Base-by-base conservation (phyloP, 2,329 filamentous ascomycete genomes). In the Blastomyces gilchristii region DNA sequence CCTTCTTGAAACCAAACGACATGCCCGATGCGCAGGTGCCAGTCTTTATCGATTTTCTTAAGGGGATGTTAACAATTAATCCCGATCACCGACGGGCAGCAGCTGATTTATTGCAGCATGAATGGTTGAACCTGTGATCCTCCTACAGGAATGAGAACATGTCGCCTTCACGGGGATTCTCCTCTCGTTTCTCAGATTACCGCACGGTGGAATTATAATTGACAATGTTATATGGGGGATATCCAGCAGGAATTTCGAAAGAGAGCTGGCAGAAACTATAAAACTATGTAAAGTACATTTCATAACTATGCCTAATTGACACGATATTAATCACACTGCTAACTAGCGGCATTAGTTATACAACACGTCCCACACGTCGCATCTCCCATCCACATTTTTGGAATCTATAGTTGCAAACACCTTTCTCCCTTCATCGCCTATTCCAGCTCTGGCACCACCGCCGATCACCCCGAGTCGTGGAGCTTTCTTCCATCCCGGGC, bases 1-100 rank as follows among this genome's bases (percentile, higher is more conserved):
- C 69, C 22, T 71, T 71, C 41, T 45, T 66, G 11, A 69, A 66
- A 49, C 69, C 71, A n/a, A 28, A 28, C 25, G 69, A 70, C 59
- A 70, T 72, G 68, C 59, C 68, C 12, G 58, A 68, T 37, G 60
- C 64, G 34, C 69, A 70, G 63, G 64, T 71, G 12, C 67, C 67
- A 14, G 58, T 70, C 2, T 70, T 71, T 52, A 60, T 72, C 49
- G 67, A 72, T 63, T 71, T 70, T 53, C 11, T 71, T 1, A 64
- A 54, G 57, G 64, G 67, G 14, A 70, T 71, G 68, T 67, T 71
- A 45, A 58, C 62, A 58, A 68, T 70, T 43, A 67, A 72, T 63
- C 69, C 71, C 3, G 57, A 45, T 49, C 11, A 22, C 59, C 66
- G 69, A 60, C 69, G 67, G 34, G 68, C 70, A 2, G 70, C 69